These are phyloP conservation scores for Alternaria tenuissima DNA, from an alignment of 2,329 filamentous ascomycete genomes.

Conservation along the genomic window DNA sequence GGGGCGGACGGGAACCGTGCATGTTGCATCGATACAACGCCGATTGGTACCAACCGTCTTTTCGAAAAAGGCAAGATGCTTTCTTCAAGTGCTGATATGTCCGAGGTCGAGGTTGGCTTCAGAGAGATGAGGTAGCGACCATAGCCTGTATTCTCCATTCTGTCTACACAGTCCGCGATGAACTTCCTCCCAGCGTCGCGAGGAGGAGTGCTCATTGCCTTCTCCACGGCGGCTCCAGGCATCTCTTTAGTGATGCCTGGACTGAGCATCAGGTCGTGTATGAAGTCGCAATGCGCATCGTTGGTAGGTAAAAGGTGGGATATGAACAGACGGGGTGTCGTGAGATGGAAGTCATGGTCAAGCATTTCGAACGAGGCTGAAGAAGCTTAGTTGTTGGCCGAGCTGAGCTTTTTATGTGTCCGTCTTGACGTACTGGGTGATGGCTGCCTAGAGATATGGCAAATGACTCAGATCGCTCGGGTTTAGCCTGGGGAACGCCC, in stretches of 20 bases:
- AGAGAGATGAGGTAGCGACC: slow-evolving; percentile 41
- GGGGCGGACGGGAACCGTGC: slow-evolving; percentile 29
- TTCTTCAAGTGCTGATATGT: neutral
- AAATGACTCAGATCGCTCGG: neutral
- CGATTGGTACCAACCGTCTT: slow-evolving; percentile 15
- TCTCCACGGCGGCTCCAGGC: slow-evolving; percentile 7
- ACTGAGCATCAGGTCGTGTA: slow-evolving; percentile 16
- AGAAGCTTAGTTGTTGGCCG: neutral
- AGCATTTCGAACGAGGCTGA: slow-evolving; percentile 43
- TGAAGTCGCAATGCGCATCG: slow-evolving; percentile 25
- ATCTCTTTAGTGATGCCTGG: slow-evolving; percentile 10
- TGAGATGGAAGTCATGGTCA: slow-evolving; percentile 71
- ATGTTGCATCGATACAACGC: slow-evolving; percentile 35
- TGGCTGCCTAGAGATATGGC: neutral
- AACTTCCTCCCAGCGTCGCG: slow-evolving; percentile 13
- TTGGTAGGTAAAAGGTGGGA: slow-evolving; percentile 25
- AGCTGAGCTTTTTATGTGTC: neutral
- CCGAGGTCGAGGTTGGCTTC: slow-evolving; percentile 4
- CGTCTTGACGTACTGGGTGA: neutral
- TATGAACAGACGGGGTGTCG: slow-evolving; percentile 56
- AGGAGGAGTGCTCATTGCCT: slow-evolving; percentile 8
- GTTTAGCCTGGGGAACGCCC: neutral
- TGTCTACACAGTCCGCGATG: slow-evolving; percentile 14
- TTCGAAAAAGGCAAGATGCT: neutral
- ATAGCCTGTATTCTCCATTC: slow-evolving; percentile 36